Evolutionary conservation across 1,284 basidiomycete species (phyloP).

Genomic region (Pseudomicrostroma phylloplanum): DNA sequence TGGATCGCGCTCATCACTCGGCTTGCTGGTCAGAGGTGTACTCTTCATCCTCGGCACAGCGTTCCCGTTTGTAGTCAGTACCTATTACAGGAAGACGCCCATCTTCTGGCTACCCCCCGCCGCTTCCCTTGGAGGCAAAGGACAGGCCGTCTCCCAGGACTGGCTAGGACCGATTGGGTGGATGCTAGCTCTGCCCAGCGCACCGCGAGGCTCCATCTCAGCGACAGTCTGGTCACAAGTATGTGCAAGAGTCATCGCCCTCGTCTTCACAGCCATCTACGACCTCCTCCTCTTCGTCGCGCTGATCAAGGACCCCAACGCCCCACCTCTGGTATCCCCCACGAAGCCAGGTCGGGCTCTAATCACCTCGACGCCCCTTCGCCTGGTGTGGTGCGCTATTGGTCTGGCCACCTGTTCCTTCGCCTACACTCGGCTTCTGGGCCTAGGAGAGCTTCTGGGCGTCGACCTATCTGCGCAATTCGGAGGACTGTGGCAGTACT

Average conservation of each 20-base stretch:
- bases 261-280: conserved; percentile 1
- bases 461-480: conserved; percentile 6
- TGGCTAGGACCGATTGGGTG: conserved; percentile 22
- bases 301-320: neutral
- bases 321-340: neutral
- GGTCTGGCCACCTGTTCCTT: conserved; percentile 3
- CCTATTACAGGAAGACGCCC: conserved; percentile 43
- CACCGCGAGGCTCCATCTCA: conserved; percentile 16
- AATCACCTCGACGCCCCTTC: neutral
- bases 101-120: conserved; percentile 42
- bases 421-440: neutral
- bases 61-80: conserved; percentile 41
- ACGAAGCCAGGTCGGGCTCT: neutral
- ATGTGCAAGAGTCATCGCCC: conserved; percentile 8
- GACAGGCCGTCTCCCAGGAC: neutral
- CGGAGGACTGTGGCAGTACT: conserved; percentile 14
- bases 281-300: neutral
- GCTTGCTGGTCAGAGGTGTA: conserved; percentile 30
- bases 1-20: conserved; percentile 23
- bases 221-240: conserved; percentile 14
- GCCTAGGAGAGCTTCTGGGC: conserved; percentile 1
- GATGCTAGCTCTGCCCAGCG: conserved; percentile 21
- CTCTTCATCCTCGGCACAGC: conserved; percentile 41
- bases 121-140: neutral
- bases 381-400: neutral